phyloP scores from a whole-genome alignment of 169 alveolate genomes.

The Eimeria maxima region DNA sequence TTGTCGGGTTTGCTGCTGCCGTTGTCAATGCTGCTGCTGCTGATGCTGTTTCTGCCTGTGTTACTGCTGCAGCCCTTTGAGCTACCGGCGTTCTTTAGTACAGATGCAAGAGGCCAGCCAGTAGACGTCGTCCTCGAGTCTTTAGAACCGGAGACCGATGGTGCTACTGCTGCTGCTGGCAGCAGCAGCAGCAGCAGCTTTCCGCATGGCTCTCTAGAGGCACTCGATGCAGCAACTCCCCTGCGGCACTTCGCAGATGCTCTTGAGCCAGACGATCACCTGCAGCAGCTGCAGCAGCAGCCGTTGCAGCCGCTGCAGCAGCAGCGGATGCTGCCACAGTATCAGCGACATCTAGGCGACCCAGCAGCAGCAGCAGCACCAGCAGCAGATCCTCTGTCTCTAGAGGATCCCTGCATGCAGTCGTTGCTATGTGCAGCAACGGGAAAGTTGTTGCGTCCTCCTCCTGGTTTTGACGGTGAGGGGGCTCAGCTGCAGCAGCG shows the following conservation, averaged over 20 bases:
- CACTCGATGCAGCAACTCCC: not conserved
- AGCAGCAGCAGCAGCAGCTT: conserved; percentile 31
- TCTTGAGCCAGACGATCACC: not conserved
- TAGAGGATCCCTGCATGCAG: conserved; percentile 1
- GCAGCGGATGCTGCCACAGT: not conserved
- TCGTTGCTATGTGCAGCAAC: not conserved
- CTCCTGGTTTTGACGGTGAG: conserved; percentile 50
- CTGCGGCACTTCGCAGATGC: not conserved
- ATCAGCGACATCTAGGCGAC: not conserved
- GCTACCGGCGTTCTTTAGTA: conserved; percentile 62
- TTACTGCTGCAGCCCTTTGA: not conserved
- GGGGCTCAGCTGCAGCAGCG: conserved; percentile 21
- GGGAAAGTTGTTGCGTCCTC: not conserved
- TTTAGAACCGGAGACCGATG: conserved; percentile 22
- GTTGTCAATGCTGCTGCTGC: not conserved
- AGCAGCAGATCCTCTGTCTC: conserved; percentile 19
- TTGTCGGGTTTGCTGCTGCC: conserved; percentile 32
- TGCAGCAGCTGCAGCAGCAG: conserved; percentile 46
- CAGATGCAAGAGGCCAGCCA: conserved; percentile 15
- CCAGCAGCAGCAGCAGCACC: conserved; percentile 69
- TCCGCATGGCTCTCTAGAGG: not conserved
- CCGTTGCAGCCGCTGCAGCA: conserved; percentile 36
- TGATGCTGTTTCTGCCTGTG: not conserved
- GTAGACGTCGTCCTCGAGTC: conserved; percentile 52
- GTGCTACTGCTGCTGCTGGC: conserved; percentile 60